Percentiles rank a stretch among this genome's conserved stretches.
Evolutionary conservation across 371 early-diverging fungal species (phyloP).

Genomic region (Thermomucor indicae-seudaticae): DNA sequence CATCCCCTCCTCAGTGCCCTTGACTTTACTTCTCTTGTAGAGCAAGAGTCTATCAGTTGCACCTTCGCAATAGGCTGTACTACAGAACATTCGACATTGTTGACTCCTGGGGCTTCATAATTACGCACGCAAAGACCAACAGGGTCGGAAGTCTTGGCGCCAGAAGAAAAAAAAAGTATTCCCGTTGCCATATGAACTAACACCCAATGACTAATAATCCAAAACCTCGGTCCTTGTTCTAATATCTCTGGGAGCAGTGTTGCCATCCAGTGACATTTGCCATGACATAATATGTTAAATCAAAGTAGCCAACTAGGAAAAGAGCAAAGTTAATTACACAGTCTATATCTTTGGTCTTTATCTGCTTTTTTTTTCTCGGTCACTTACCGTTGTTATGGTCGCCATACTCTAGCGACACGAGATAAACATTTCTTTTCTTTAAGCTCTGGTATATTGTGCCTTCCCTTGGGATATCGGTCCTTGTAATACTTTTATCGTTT

Average conservation of each 20-base stretch:
- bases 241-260: not conserved
- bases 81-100: too few species aligned
- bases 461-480: constrained; percentile 20
- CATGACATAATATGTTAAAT: constrained; percentile 28
- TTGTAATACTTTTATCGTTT: constrained; percentile 9
- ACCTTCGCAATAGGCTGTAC: too few species aligned
- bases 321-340: not conserved
- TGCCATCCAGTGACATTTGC: constrained; percentile 22
- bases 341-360: too few species aligned
- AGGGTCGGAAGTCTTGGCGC: not conserved
- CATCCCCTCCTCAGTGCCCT: too few species aligned
- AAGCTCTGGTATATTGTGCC: constrained; percentile 17
- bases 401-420: constrained; percentile 26
- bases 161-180: not conserved
- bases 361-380: not conserved
- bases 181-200: not conserved
- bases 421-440: constrained; percentile 4
- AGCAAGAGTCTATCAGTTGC: too few species aligned
- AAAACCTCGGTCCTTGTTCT: not conserved
- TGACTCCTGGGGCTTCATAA: too few species aligned
- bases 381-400: constrained; percentile 42
- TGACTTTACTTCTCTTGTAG: too few species aligned
- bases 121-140: too few species aligned
- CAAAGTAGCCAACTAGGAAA: constrained; percentile 37
- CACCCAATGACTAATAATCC: not conserved